Evolutionary conservation across 257 asterid species (phyloP), one percentile per base, ranked within the genome.

Genomic region (Apocynum venetum): DNA sequence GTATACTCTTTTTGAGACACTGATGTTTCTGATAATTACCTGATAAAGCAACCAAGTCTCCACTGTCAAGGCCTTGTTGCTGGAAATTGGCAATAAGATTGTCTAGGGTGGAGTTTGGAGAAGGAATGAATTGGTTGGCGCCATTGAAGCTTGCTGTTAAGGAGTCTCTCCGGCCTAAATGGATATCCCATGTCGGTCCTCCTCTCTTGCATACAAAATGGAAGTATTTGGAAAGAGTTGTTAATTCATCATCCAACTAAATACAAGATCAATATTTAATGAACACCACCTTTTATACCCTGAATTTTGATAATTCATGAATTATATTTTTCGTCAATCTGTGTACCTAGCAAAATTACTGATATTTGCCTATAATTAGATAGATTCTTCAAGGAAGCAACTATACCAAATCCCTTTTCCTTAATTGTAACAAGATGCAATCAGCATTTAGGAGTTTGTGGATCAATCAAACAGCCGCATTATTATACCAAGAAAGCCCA

Each of bases 11-110:
- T 0, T 6, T 48, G 75, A 38, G 44, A 25, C 53, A 71, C 53
- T 31, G 31, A 66, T 51, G 11, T 4, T 52, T 76, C 41, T 8
- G 4, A 36, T n/a, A 57, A 19, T 49, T 78, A 88, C 93, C 93
- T 4, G 94, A 89, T 63, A 91, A 65, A 40, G 96, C 87, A 8
- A 86, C 94, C 53, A 91, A 81, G 78, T 91, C 94, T n/a, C 68
- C 78, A 51, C 64, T 69, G 78, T 83, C 84, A 60, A 83, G 86
- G 17, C 86, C 86, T 48, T 83, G 84, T 48, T 77, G 79, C n/a
- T 52, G 70, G 66, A 83, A 83, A 63, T 83, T 83, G 67, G 80
- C 77, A 25, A 83, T 80, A 38, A 83, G 82, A 63, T 17, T 63
- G 4, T 73, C 47, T 2, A 83, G 79, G 46, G 86, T 70, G 56